These are phyloP conservation scores for Exophiala aquamarina DNA, from an alignment of 2,329 filamentous ascomycete genomes.

Conservation along the genomic window DNA sequence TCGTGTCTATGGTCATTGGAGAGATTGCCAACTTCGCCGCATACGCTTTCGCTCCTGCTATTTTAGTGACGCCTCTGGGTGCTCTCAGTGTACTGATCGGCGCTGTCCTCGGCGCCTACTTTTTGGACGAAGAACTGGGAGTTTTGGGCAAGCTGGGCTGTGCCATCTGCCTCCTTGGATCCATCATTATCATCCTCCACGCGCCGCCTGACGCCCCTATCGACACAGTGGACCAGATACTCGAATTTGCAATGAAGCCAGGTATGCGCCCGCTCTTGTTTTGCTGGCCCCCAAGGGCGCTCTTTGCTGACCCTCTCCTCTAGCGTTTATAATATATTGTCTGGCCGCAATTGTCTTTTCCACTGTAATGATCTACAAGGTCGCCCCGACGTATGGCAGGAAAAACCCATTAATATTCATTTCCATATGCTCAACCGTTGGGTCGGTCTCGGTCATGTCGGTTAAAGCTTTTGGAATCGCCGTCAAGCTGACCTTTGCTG, in stretches of 20 bases:
- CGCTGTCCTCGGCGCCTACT: slow-evolving; percentile 91
- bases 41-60: slow-evolving; percentile 98
- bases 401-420: slow-evolving; percentile 95
- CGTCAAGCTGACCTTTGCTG: slow-evolving; percentile 87
- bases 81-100: slow-evolving; percentile 93
- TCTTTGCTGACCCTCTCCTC: slow-evolving; percentile 5
- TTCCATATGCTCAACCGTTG: slow-evolving; percentile 95
- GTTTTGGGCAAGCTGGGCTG: slow-evolving; percentile 89
- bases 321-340: slow-evolving; percentile 89
- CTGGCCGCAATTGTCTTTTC: slow-evolving; percentile 78
- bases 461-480: slow-evolving; percentile 98
- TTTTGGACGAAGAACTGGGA: slow-evolving; percentile 87
- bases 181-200: slow-evolving; percentile 95
- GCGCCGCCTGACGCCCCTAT: slow-evolving; percentile 93
- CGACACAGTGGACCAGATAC: slow-evolving; percentile 84
- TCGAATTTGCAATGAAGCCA: slow-evolving; percentile 85
- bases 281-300: too few relatives aligned
- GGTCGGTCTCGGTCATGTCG: slow-evolving; percentile 97
- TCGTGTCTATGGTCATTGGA: slow-evolving; percentile 83
- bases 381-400: slow-evolving; percentile 86
- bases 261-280: slow-evolving; percentile 55
- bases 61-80: slow-evolving; percentile 91
- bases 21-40: slow-evolving; percentile 97
- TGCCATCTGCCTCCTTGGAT: slow-evolving; percentile 92
- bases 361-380: slow-evolving; percentile 91